Evolutionary conservation across 805 yeast genomes (phyloP).

Genomic region (Candida jianshihensis): DNA sequence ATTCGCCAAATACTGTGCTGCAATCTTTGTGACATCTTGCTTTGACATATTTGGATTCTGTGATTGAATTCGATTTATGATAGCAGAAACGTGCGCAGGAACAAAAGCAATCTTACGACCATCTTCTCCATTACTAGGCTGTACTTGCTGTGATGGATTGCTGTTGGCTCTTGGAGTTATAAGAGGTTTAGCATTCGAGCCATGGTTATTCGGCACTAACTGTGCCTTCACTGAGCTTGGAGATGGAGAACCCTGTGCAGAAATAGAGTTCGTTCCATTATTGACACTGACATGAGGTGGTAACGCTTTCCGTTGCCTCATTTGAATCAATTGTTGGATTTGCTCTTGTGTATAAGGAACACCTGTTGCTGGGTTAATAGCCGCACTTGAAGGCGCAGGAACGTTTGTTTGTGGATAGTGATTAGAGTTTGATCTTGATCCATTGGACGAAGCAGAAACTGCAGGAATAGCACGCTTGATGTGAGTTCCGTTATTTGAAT

Average conservation of each 20-base stretch:
- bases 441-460: constrained; percentile 9
- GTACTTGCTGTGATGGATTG: constrained; percentile 10
- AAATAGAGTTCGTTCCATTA: too few species aligned
- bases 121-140: constrained; percentile 1
- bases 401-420: not conserved
- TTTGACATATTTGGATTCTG: constrained; percentile 57
- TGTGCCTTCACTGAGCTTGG: constrained; percentile 10
- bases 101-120: constrained; percentile 30
- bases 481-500: constrained; percentile 1
- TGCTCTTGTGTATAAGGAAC: constrained; percentile 56
- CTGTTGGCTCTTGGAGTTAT: constrained; percentile 16
- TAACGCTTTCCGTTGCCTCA: constrained; percentile 23
- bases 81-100: constrained; percentile 59
- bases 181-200: not conserved
- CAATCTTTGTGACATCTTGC: constrained; percentile 59
- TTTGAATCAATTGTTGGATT: constrained; percentile 47
- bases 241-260: constrained; percentile 10
- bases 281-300: too few species aligned
- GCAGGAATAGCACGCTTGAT: constrained; percentile 11
- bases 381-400: not conserved
- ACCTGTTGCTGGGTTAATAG: constrained; percentile 32
- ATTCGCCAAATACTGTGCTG: constrained; percentile 56
- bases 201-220: not conserved
- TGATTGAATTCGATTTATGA: constrained; percentile 56
- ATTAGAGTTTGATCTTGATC: constrained; percentile 3